Conservation (phyloP, 805 yeast genomes). For the Candida boidinii region DNA sequence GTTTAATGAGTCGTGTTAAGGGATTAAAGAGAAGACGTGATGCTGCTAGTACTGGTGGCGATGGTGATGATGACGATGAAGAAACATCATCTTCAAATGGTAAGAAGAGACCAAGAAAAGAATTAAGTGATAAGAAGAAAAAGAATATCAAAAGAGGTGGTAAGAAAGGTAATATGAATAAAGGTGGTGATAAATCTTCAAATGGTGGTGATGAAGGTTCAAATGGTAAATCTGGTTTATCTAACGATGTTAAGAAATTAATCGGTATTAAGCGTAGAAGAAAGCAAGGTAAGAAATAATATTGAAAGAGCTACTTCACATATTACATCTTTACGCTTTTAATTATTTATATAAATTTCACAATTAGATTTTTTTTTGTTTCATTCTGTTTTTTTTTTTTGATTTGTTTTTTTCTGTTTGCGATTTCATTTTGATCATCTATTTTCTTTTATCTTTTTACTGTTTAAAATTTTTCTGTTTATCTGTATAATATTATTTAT, state of each 20-base stretch:
- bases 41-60: constrained; percentile 8
- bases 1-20: constrained; percentile 24
- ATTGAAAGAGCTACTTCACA: too few relatives aligned
- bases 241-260: constrained; percentile 50
- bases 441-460: too few relatives aligned
- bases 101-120: constrained; percentile 20
- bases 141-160: constrained; percentile 5
- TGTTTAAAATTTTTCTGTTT: too few relatives aligned
- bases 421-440: too few relatives aligned
- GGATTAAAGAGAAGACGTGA: constrained; percentile 24
- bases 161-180: constrained; percentile 12
- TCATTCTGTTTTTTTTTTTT: too few relatives aligned
- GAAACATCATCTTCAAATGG: too few relatives aligned
- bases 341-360: too few relatives aligned
- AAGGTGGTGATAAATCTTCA: constrained; percentile 12
- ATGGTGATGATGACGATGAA: constrained; percentile 6
- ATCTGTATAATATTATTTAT: too few relatives aligned
- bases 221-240: constrained; percentile 19
- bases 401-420: too few relatives aligned
- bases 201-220: constrained; percentile 10
- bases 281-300: constrained; percentile 36
- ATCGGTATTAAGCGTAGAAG: constrained; percentile 65
- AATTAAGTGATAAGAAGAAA: constrained; percentile 15
- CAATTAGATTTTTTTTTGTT: too few relatives aligned
- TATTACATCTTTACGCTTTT: too few relatives aligned